A percentile compares a stretch with the other conserved stretches of the same genome.
Evolutionary conservation across 1,284 basidiomycete genomes (phyloP).

Genomic region (Puccinia polysora): DNA sequence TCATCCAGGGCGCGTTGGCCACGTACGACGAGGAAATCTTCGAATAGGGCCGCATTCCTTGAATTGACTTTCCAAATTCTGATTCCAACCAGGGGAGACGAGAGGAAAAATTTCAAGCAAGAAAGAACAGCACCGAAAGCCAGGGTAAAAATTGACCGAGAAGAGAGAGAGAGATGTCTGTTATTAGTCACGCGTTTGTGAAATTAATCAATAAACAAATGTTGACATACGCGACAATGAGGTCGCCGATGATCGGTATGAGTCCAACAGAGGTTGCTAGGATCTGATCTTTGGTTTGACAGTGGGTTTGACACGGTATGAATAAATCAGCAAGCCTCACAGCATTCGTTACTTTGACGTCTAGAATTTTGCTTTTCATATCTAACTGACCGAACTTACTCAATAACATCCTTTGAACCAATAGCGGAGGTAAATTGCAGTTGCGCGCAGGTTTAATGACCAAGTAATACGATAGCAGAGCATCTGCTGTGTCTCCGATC

Average conservation of each 20-base stretch:
- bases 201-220: too few relatives aligned
- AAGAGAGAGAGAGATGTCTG: too few relatives aligned
- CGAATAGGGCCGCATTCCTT: constrained; percentile 51
- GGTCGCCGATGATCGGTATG: constrained; percentile 52
- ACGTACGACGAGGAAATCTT: constrained; percentile 27
- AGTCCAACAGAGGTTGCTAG: constrained; percentile 50
- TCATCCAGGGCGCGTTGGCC: constrained; percentile 3
- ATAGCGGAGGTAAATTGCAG: constrained; percentile 44
- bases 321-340: too few relatives aligned
- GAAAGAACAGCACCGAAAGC: neutral
- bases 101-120: neutral
- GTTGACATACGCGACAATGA: constrained; percentile 48
- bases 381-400: constrained; percentile 7
- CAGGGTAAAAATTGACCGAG: neutral
- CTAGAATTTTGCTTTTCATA: too few relatives aligned
- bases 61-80: constrained; percentile 51
- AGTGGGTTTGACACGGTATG: too few relatives aligned
- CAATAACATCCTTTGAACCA: constrained; percentile 29
- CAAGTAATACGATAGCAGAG: constrained; percentile 42
- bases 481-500: constrained; percentile 42
- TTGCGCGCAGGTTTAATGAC: constrained; percentile 38
- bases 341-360: too few relatives aligned
- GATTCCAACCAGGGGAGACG: neutral
- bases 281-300: constrained; percentile 52
- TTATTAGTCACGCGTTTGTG: too few relatives aligned